Evolutionary conservation across 371 early-diverging fungal species (phyloP).

Genomic region (Rhizopus delemar): DNA sequence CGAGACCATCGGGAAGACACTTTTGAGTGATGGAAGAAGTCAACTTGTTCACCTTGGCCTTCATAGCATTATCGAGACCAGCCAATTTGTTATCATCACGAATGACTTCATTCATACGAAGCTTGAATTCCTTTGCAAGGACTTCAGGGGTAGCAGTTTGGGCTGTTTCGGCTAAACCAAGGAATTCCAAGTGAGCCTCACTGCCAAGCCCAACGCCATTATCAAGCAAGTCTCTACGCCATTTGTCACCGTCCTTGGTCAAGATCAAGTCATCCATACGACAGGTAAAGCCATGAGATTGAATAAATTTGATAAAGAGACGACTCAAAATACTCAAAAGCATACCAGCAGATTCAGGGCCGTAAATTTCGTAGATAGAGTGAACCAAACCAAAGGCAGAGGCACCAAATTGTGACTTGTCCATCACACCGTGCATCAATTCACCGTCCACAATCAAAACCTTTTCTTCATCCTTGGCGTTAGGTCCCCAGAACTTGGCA

Average conservation of each 20-base stretch:
- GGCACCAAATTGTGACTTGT: conserved; percentile 97
- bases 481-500: conserved; percentile 75
- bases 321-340: conserved; percentile 97
- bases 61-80: conserved; percentile 66
- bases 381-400: conserved; percentile 95
- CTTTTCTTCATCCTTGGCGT: conserved; percentile 89
- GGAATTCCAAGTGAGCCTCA: conserved; percentile 62
- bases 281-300: conserved; percentile 95
- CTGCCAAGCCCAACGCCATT: conserved; percentile 59
- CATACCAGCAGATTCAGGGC: conserved; percentile 82
- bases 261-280: conserved; percentile 98
- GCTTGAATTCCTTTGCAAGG: conserved; percentile 85
- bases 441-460: conserved; percentile 96
- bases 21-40: conserved; percentile 47
- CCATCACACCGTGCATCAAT: conserved; percentile 92
- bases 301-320: conserved; percentile 96
- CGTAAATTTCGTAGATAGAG: conserved; percentile 94
- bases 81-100: conserved; percentile 72
- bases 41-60: conserved; percentile 85
- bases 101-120: conserved; percentile 87
- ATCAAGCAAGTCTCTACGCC: conserved; percentile 69
- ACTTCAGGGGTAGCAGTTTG: conserved; percentile 89
- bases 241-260: conserved; percentile 61
- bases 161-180: conserved; percentile 67
- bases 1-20: no score